phyloP scores from a whole-genome alignment of 371 early-diverging fungal species.

The Phascolomyces articulosus region DNA sequence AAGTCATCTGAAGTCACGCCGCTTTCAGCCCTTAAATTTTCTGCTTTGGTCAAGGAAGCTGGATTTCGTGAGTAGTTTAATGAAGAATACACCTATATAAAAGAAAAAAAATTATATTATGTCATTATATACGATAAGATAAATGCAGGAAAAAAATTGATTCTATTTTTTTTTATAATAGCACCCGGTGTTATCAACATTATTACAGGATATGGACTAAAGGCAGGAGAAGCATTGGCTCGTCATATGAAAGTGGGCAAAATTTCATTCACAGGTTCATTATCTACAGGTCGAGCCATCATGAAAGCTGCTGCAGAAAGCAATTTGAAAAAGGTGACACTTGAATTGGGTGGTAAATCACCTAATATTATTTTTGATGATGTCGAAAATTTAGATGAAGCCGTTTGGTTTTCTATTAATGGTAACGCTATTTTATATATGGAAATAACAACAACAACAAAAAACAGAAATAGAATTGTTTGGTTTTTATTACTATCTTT shows the following conservation, averaged over 20 bases:
- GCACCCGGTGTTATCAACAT: slow-evolving; percentile 78
- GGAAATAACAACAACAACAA: no score
- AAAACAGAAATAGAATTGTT: no score
- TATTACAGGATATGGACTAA: slow-evolving; percentile 54
- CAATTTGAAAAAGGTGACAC: slow-evolving; percentile 78
- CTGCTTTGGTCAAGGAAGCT: slow-evolving; percentile 52
- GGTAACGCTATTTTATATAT: no score
- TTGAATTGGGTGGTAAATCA: slow-evolving; percentile 88
- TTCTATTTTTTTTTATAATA: slow-evolving; percentile 17
- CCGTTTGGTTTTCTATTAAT: slow-evolving; percentile 70
- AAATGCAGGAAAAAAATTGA: no score
- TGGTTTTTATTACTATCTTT: no score
- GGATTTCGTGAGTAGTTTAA: slow-evolving; percentile 32
- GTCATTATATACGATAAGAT: no score
- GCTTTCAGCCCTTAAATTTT: slow-evolving; percentile 53
- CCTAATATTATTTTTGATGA: slow-evolving; percentile 91
- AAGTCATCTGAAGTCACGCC: slow-evolving; percentile 87
- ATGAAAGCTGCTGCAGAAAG: slow-evolving; percentile 62
- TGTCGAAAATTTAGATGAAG: slow-evolving; percentile 74
- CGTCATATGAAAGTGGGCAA: slow-evolving; percentile 50
- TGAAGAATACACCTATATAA: no score
- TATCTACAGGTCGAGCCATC: slow-evolving; percentile 54
- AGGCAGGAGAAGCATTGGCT: slow-evolving; percentile 39
- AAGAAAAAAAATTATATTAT: no score
- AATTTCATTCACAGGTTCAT: slow-evolving; percentile 71